Evolutionary conservation across 2,329 filamentous ascomycete genomes (phyloP), one percentile per base, ranked within the genome.

Genomic region (Verticillium nonalfalfae): DNA sequence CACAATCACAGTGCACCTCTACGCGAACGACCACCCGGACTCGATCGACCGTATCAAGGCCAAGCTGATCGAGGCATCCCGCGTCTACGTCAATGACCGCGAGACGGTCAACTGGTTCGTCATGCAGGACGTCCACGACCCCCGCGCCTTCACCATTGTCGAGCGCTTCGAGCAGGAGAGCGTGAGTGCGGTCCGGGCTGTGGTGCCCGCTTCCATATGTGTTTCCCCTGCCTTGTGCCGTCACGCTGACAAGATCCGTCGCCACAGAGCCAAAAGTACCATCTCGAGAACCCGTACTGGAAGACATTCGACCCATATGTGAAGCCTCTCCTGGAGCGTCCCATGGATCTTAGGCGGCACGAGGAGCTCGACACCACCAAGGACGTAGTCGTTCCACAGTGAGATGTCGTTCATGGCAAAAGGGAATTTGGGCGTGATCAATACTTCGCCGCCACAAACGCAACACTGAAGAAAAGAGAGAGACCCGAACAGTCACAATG

Each of bases 301-400:
- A 83, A 90, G 78, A 90, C 88, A 1, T 91, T 91, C 68, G 88
- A 91, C 71, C 86, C 87, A 6, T 91, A 90, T 68, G 88, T 91
- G 35, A 78, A 85, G 57, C 89, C 89, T 2, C 71, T 91, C 62
- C 75, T 92, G 58, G 88, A 86, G 66, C 81, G 81, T 71, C 80
- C 83, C 9, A 91, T 91, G 87, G 89, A 91, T 71, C 72, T 91
- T 64, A 78, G 87, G 60, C 78, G 89, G 56, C 82, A 85, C 65
- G 85, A 90, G 72, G 89, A 92, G 74, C 73, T 89, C 68, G 85
- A 88, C 65, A 85, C 82, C 7, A 79, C 74, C 66, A 76, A 79
- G 68, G 78, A 78, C 35, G 78, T 80, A 7, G 74, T 72, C 54
- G 78, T 79, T 6, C 77, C 68, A 21, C 59, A 63, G 56, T 65